phyloP scores from a whole-genome alignment of 164 flowering plant genomes.

The Protea cynaroides region DNA sequence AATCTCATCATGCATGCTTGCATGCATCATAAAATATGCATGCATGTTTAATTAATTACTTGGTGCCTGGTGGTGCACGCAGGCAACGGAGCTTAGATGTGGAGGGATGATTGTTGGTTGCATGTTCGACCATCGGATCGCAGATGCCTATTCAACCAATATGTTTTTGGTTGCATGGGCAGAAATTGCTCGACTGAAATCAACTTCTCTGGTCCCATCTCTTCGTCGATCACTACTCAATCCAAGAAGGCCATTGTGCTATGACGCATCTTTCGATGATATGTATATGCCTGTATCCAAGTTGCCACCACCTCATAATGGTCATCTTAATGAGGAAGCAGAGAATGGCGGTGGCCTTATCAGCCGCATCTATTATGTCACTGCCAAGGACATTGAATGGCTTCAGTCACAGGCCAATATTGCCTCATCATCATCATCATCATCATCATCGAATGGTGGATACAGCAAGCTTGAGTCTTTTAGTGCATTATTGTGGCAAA shows the following conservation, averaged over 20 bases:
- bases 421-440: too few species aligned
- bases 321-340: background rate
- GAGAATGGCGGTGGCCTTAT: conserved; percentile 2
- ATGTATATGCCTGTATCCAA: conserved; percentile 24
- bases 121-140: conserved; percentile 51
- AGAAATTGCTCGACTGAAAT: conserved; percentile 24
- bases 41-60: too few species aligned
- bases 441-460: too few species aligned
- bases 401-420: conserved; percentile 17
- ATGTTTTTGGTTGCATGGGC: conserved; percentile 46
- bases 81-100: conserved; percentile 40
- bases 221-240: conserved; percentile 17
- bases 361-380: conserved; percentile 29
- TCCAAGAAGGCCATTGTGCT: conserved; percentile 14
- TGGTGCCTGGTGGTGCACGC: background rate
- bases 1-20: too few species aligned
- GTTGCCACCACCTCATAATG: conserved; percentile 8
- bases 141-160: conserved; percentile 54
- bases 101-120: conserved; percentile 47
- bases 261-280: conserved; percentile 13
- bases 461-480: conserved; percentile 30
- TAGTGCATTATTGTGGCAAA: conserved; percentile 24
- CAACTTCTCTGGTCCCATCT: conserved; percentile 11
- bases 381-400: conserved; percentile 7
- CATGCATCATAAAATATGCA: too few species aligned